Evolutionary conservation across 164 flowering plant genomes (phyloP), one percentile per base, ranked within the genome.

Genomic region (Akebia trifoliata): DNA sequence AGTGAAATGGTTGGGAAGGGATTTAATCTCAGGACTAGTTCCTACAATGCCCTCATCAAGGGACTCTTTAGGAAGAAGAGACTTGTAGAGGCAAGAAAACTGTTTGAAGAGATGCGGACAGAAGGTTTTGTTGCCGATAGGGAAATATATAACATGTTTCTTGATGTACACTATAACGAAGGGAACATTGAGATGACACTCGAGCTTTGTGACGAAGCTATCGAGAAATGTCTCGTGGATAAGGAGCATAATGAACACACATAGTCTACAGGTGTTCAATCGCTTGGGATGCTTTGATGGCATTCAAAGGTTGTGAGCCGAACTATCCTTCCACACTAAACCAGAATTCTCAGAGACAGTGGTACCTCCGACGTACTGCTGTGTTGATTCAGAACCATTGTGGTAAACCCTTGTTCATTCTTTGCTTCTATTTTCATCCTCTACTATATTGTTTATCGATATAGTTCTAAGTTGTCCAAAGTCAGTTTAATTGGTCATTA

Each of bases 21-120:
- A 22, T 65, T 68, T 58, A 49, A 52, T 22, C 69, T 68, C 25
- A 72, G 59, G 10, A 64, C 25, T 31, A 54, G 59, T 62, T 48
- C 76, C 17, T 69, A 65, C 42, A 72, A 65, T 65, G 70, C 70
- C 8, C 64, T 72, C 65, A 72, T 72, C 64, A 72, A 57, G 59
- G 70, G 69, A 26, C 69, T 72, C 25, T 51, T 30, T 18, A 72
- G 57, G 54, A 72, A 43, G 60, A 68, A 64, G 65, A 68, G 50
- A 52, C 8, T 64, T 17, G 17, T 22, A n/a, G 76, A 68, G 54
- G 72, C 76, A 18, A 64, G 28, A 44, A 57, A 53, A 52, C 56
- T 60, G 49, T 68, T 68, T 45, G 72, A 68, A 46, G 66, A 72
- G 56, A 68, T 68, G 72, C 64, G 76, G 32, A 48, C 29, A 34